phyloP scores from a whole-genome alignment of 2,329 filamentous ascomycete genomes.

The Chrysosporium keratinophilum region DNA sequence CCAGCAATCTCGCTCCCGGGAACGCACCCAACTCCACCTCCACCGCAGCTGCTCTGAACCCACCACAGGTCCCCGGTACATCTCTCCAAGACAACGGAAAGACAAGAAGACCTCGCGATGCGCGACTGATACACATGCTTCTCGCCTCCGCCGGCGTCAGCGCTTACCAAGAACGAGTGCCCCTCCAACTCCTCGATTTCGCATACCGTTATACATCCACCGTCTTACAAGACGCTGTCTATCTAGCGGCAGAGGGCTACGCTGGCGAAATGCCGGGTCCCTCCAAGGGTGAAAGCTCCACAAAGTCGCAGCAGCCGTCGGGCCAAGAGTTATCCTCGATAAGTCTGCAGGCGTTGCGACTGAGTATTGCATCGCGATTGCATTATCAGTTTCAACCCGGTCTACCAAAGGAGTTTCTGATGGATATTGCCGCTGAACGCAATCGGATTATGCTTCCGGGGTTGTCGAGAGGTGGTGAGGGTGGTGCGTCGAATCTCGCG shows the following conservation, averaged over 20 bases:
- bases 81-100: constrained; percentile 39
- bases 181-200: constrained; percentile 44
- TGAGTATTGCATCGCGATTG: constrained; percentile 50
- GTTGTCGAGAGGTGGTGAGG: constrained; percentile 41
- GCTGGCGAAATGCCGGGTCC: constrained; percentile 29
- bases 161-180: constrained; percentile 44
- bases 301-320: constrained; percentile 24
- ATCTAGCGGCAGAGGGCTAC: constrained; percentile 43
- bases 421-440: constrained; percentile 47
- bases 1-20: constrained; percentile 18
- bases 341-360: constrained; percentile 47
- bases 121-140: constrained; percentile 42
- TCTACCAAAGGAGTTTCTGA: constrained; percentile 52
- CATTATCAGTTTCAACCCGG: constrained; percentile 51
- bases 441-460: constrained; percentile 46
- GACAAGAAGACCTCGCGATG: constrained; percentile 40
- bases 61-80: constrained; percentile 33
- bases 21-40: constrained; percentile 15
- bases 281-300: constrained; percentile 21
- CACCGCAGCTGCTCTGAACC: constrained; percentile 19
- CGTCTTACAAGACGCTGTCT: constrained; percentile 43
- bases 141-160: constrained; percentile 41
- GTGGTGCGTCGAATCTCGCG: constrained; percentile 18
- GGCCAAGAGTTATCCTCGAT: constrained; percentile 41
- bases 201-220: constrained; percentile 46